Base-by-base conservation (phyloP, 2,329 filamentous ascomycete genomes). In the Curvularia eragrostidis region DNA sequence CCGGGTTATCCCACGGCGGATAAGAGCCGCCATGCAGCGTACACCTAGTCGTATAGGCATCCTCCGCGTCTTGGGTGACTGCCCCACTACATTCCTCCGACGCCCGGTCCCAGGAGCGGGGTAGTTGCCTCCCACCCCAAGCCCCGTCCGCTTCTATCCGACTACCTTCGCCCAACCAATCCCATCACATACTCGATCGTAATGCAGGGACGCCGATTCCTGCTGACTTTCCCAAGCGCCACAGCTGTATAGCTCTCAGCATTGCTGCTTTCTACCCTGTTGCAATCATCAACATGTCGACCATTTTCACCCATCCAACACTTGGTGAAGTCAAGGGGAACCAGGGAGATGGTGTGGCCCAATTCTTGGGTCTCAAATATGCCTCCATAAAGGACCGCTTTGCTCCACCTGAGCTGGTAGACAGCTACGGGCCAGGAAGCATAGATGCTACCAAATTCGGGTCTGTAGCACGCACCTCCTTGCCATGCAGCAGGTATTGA, bases 291-390 rank as follows among this genome's bases (percentile, higher is more conserved):
- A 42, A 30, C 10, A 72, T 73, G 70, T 54, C 65, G 10, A 61
- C 62, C 15, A 63, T 49, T 24, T 61, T 70, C 24, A 50, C 65
- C 9, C 72, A 75, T 54, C 6, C 47, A 21, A 39, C 57, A 4
- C 52, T 75, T 1, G 72, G 72, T 13, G 54, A 68, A 26, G n/a
- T 75, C 13, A 63, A 65, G 23, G 72, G 69, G n/a, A 70, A 69
- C 21, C 21, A 32, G 5, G 54, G 60, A 30, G 61, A 72, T 44
- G 68, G 68, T 3, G 66, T 73, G 3, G 62, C 62, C 2, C 75
- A 78, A 48, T 78, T 76, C 39, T 65, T 75, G 2, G 77, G 77
- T 12, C 52, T 79, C 18, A 75, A 76, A 56, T 79, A 78, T 64
- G 77, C 75, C 3, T 75, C 72, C 0, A 50, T 79, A 24, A 60